These are phyloP conservation scores for Chlorella sp. DNA, from an alignment of 139 green algal genomes.

Conservation along the genomic window DNA sequence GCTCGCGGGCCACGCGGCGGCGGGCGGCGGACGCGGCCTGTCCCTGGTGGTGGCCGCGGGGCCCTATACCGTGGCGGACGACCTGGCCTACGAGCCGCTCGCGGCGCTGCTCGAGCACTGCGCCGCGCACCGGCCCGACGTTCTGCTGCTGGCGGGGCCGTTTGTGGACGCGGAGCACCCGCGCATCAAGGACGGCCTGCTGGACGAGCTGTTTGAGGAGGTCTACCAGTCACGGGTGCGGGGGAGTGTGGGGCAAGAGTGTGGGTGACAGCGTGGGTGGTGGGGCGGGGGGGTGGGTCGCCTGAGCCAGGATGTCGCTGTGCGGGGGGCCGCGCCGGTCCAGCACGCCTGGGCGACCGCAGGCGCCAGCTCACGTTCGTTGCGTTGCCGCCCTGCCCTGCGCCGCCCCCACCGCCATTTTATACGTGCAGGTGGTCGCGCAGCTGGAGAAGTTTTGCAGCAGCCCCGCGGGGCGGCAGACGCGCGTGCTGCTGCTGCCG, in stretches of 20 bases:
- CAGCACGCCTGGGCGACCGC: no score
- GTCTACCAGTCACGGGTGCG: conserved; percentile 68
- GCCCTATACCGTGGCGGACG: conserved; percentile 68
- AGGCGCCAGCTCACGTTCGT: no score
- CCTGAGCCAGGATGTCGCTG: neutral
- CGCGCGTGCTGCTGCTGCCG: conserved; percentile 77
- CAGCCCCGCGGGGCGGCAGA: neutral
- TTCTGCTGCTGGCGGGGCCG: conserved; percentile 87
- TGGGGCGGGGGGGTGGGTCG: neutral
- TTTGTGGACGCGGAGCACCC: conserved; percentile 93
- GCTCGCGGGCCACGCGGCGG: neutral
- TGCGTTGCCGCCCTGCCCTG: neutral
- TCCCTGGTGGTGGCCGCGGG: conserved; percentile 68
- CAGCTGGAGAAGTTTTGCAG: conserved; percentile 40
- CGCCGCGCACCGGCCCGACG: conserved; percentile 43
- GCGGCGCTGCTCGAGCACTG: conserved; percentile 74
- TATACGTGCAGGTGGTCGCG: conserved; percentile 36
- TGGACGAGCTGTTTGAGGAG: conserved; percentile 77
- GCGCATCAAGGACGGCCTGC: conserved; percentile 52
- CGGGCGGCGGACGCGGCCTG: conserved; percentile 18
- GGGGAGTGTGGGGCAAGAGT: no score
- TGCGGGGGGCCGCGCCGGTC: no score
- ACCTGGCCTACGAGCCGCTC: conserved; percentile 71
- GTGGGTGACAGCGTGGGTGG: neutral
- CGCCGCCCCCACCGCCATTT: neutral